phyloP scores from a whole-genome alignment of 1,139 yeast species.

The Protomyces pachydermus region DNA sequence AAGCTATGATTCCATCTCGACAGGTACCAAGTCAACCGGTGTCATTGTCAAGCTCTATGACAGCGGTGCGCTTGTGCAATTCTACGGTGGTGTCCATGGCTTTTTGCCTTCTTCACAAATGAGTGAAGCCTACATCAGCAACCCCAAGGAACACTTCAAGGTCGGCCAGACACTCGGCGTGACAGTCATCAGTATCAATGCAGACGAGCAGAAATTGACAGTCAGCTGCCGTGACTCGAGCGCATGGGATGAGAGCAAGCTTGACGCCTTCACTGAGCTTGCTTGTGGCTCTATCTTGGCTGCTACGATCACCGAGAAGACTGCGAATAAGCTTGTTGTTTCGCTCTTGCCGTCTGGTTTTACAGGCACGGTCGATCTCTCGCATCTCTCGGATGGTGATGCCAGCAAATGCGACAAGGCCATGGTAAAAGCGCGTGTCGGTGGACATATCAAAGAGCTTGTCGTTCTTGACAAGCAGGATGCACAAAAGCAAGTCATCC shows the following conservation, averaged over 20 bases:
- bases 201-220: constrained; percentile 52
- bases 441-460: constrained; percentile 55
- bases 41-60: constrained; percentile 68
- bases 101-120: constrained; percentile 83
- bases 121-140: constrained; percentile 76
- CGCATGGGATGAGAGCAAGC: constrained; percentile 48
- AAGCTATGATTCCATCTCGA: constrained; percentile 47
- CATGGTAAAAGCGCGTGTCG: constrained; percentile 56
- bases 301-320: constrained; percentile 68
- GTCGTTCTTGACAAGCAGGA: constrained; percentile 65
- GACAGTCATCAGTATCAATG: constrained; percentile 56
- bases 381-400: constrained; percentile 73
- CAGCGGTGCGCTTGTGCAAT: constrained; percentile 75
- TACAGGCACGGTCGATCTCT: constrained; percentile 67
- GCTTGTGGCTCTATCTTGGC: constrained; percentile 59
- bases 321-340: constrained; percentile 59
- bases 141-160: constrained; percentile 71
- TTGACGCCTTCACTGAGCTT: constrained; percentile 47
- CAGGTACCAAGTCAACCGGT: constrained; percentile 65
- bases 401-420: constrained; percentile 61
- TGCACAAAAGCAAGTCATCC: constrained; percentile 55
- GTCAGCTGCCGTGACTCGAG: constrained; percentile 71
- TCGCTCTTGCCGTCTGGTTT: constrained; percentile 47
- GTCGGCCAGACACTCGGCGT: constrained; percentile 82
- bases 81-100: constrained; percentile 73